phyloP scores from a whole-genome alignment of 306 rosid species.

The Acmispon strigosus region DNA sequence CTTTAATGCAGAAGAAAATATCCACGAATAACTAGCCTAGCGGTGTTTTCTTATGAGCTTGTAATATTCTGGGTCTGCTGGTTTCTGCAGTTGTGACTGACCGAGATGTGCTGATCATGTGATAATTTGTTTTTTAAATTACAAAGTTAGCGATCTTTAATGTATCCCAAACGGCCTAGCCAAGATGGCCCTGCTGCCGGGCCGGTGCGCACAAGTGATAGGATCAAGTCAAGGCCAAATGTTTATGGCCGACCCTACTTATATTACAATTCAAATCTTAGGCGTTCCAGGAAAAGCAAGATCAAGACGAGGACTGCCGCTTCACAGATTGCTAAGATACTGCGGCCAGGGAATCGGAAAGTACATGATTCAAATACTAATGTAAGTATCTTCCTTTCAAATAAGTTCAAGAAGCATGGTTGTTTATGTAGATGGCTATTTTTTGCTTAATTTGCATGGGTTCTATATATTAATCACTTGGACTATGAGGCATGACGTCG shows the following conservation, averaged over 20 bases:
- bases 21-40: not conserved
- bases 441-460: not conserved
- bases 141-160: constrained; percentile 26
- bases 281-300: constrained; percentile 46
- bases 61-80: not conserved
- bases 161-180: constrained; percentile 69
- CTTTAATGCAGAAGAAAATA: not conserved
- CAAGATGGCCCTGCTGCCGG: constrained; percentile 48
- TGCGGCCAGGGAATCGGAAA: constrained; percentile 36
- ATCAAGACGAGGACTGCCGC: constrained; percentile 73
- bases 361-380: constrained; percentile 28
- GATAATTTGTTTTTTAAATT: constrained; percentile 15
- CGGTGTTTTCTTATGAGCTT: not conserved
- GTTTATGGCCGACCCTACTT: constrained; percentile 43
- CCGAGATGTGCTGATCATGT: constrained; percentile 10
- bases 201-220: constrained; percentile 71
- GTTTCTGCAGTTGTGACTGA: constrained; percentile 29
- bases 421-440: not conserved
- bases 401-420: constrained; percentile 4
- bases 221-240: constrained; percentile 57
- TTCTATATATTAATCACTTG: not conserved
- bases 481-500: not conserved
- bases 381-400: constrained; percentile 20
- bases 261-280: constrained; percentile 35
- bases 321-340: constrained; percentile 68